These are phyloP conservation scores for Takakia lepidozioides DNA, from an alignment of 225 moss, liverwort and hornwort genomes.

Conservation along the genomic window DNA sequence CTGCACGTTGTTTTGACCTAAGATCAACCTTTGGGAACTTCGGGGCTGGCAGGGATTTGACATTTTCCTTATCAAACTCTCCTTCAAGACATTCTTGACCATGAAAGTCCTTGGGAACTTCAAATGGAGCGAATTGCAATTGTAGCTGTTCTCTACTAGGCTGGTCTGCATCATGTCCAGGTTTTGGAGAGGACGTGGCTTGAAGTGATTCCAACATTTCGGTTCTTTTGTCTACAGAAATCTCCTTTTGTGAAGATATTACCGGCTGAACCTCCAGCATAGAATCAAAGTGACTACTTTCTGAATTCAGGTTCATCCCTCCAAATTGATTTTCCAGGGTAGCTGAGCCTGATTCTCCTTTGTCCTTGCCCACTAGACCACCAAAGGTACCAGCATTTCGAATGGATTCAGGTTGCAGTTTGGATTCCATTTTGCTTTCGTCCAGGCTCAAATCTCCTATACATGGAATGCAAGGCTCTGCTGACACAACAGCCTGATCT, in stretches of 20 bases:
- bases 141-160: constrained; percentile 4
- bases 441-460: constrained; percentile 2
- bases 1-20: constrained; percentile 36
- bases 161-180: no score
- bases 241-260: background rate
- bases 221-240: no score
- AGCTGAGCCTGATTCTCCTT: background rate
- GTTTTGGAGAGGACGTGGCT: no score
- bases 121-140: constrained; percentile 2
- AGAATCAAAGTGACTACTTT: constrained; percentile 13
- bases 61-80: constrained; percentile 3
- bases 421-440: no score
- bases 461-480: constrained; percentile 1
- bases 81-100: background rate
- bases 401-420: no score
- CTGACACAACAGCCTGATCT: background rate
- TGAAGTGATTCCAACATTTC: no score
- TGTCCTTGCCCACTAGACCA: background rate
- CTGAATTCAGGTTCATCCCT: constrained; percentile 15
- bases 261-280: background rate
- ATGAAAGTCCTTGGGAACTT: background rate
- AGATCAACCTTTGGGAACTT: constrained; percentile 42
- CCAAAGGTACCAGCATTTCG: constrained; percentile 1
- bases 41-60: constrained; percentile 20
- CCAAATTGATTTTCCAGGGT: background rate